These are phyloP conservation scores for Vigna hirtella DNA, from an alignment of 306 rosid genomes.

Conservation along the genomic window DNA sequence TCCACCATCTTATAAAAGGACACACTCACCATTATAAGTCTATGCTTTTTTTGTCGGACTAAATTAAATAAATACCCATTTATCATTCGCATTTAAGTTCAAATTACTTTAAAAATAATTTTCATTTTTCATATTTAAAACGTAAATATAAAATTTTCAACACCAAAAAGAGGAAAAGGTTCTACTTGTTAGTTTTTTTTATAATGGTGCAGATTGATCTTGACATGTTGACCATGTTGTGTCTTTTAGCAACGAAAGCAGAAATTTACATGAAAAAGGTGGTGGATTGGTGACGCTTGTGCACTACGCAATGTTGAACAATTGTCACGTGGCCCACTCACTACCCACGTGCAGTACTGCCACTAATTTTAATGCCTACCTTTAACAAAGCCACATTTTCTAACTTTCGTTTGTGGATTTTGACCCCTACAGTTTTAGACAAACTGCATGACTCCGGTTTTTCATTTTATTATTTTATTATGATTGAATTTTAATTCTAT, in stretches of 20 bases:
- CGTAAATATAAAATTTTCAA: too few species aligned
- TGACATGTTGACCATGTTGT: not conserved
- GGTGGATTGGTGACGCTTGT: constrained; percentile 39
- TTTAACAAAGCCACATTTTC: not conserved
- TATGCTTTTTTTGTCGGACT: too few species aligned
- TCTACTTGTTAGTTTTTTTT: too few species aligned
- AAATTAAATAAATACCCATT: too few species aligned
- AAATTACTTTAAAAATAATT: too few species aligned
- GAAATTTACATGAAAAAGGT: constrained; percentile 13
- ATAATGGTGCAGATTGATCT: not conserved
- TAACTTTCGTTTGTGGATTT: not conserved
- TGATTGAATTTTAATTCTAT: too few species aligned
- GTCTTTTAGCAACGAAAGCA: not conserved
- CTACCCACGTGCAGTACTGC: constrained; percentile 10
- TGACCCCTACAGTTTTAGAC: not conserved
- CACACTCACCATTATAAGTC: too few species aligned
- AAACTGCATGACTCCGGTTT: too few species aligned
- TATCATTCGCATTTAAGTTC: too few species aligned
- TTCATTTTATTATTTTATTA: too few species aligned
- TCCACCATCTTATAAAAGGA: not conserved
- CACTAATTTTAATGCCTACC: constrained; percentile 14
- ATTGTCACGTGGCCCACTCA: constrained; percentile 28
- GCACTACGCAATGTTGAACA: constrained; percentile 39
- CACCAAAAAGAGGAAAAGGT: too few species aligned
- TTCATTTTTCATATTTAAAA: too few species aligned